Conservation (phyloP, 768 basidiomycete species). For the Mycena rosella region DNA sequence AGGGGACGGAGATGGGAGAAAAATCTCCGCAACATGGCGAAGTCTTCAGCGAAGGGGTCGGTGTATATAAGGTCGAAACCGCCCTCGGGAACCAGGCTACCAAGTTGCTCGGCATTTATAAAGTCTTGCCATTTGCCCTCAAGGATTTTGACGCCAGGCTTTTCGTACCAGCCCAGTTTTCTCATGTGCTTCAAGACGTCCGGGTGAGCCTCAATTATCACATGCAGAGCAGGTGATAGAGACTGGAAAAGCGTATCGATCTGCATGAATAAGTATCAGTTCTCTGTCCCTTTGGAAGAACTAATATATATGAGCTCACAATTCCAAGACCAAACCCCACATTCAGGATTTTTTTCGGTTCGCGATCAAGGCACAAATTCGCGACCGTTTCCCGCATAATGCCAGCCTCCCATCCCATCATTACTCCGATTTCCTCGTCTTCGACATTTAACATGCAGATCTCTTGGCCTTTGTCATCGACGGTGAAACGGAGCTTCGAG, state of each 20-base stretch:
- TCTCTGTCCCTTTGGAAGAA: conserved; percentile 11
- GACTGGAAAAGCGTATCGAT: conserved; percentile 87
- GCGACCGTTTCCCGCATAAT: conserved; percentile 91
- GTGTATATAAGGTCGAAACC: conserved; percentile 93
- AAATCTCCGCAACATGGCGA: conserved; percentile 82
- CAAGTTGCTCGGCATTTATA: conserved; percentile 69
- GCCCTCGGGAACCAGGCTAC: conserved; percentile 56
- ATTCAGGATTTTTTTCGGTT: conserved; percentile 77
- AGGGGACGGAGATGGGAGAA: conserved; percentile 86
- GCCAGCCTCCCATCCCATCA: conserved; percentile 98
- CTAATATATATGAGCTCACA: conserved; percentile 69
- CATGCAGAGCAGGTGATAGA: conserved; percentile 77
- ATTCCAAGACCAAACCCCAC: conserved; percentile 97
- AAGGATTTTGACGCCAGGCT: conserved; percentile 80
- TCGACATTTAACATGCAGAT: conserved; percentile 78
- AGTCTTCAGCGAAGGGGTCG: conserved; percentile 94
- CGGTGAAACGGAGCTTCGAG: conserved; percentile 75
- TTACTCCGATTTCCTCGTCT: conserved; percentile 91
- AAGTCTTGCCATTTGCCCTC: conserved; percentile 97
- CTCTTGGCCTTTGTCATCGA: conserved; percentile 82
- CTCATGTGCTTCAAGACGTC: conserved; percentile 91
- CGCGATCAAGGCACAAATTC: conserved; percentile 68
- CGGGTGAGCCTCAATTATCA: conserved; percentile 95
- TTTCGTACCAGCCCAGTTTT: conserved; percentile 81
- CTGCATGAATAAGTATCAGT: conserved; percentile 57